Percentiles rank a stretch among this genome's conserved stretches.
Evolutionary conservation across 192 early-diverging fungal species (phyloP).

Genomic region (Gryganskiella cystojenkinii): DNA sequence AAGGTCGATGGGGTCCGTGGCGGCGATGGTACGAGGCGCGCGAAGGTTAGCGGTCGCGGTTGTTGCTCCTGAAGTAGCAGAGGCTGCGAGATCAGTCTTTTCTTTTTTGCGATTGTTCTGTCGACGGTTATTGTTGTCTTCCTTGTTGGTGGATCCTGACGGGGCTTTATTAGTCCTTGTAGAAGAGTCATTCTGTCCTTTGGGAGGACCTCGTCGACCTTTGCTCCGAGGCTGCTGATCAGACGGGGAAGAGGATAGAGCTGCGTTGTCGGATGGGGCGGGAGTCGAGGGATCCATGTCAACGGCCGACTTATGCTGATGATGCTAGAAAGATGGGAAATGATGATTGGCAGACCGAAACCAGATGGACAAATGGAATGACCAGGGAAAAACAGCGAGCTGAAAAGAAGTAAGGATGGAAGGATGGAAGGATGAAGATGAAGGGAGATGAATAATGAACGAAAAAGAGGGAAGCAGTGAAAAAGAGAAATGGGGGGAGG

Average conservation of each 20-base stretch:
- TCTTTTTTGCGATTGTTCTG: constrained; percentile 25
- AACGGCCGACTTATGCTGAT: no score
- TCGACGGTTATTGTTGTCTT: constrained; percentile 18
- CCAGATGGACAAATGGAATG: no score
- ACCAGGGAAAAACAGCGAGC: neutral
- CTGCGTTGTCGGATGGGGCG: no score
- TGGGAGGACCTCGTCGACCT: neutral
- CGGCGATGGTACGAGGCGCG: constrained; percentile 29
- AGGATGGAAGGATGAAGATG: constrained; percentile 18
- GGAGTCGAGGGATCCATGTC: no score
- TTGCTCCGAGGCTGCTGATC: no score
- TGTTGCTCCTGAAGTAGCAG: no score
- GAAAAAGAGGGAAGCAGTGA: constrained; percentile 7
- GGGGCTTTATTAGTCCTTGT: neutral
- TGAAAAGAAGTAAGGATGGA: constrained; percentile 51
- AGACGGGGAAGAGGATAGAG: no score
- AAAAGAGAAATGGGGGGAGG: neutral
- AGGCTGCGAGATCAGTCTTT: neutral
- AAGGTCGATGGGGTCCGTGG: constrained; percentile 45
- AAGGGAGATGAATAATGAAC: neutral
- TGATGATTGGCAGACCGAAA: no score
- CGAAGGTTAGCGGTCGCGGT: constrained; percentile 8
- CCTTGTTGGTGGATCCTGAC: constrained; percentile 1
- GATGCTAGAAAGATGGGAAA: no score
- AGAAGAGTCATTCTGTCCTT: neutral